phyloP scores from a whole-genome alignment of 331 rosid species.

The Malus hybrid region DNA sequence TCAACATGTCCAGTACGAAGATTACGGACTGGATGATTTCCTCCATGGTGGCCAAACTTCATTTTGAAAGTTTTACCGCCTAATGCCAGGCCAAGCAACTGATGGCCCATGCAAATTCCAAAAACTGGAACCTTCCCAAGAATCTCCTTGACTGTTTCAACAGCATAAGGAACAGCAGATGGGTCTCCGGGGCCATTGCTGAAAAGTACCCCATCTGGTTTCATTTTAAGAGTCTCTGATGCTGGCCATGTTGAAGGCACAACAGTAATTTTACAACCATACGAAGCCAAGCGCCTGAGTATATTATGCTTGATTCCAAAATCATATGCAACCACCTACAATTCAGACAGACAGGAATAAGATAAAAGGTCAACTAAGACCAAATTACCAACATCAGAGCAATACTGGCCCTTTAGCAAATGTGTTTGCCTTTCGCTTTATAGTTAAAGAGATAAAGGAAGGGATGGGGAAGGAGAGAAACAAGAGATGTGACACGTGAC shows the following conservation, averaged over 20 bases:
- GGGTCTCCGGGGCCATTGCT: slow-evolving; percentile 97
- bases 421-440: background rate
- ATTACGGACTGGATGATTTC: slow-evolving; percentile 95
- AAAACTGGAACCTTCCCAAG: slow-evolving; percentile 86
- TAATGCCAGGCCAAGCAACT: slow-evolving; percentile 88
- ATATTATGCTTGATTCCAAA: slow-evolving; percentile 91
- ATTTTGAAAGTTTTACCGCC: slow-evolving; percentile 93
- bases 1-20: slow-evolving; percentile 63
- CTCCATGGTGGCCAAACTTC: slow-evolving; percentile 99
- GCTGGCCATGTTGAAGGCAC: slow-evolving; percentile 86
- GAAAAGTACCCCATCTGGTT: slow-evolving; percentile 75
- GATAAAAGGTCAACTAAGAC: background rate
- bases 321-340: slow-evolving; percentile 82
- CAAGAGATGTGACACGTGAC: background rate
- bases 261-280: slow-evolving; percentile 77
- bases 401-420: background rate
- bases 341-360: background rate
- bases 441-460: background rate
- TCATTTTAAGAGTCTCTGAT: slow-evolving; percentile 59
- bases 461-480: background rate
- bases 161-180: slow-evolving; percentile 87
- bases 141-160: slow-evolving; percentile 72
- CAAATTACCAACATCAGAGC: background rate
- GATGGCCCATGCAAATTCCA: slow-evolving; percentile 99
- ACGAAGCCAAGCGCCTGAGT: slow-evolving; percentile 72